Evolutionary conservation across 371 early-diverging fungal species (phyloP), one percentile per base, ranked within the genome.

Genomic region (Zychaea mexicana): DNA sequence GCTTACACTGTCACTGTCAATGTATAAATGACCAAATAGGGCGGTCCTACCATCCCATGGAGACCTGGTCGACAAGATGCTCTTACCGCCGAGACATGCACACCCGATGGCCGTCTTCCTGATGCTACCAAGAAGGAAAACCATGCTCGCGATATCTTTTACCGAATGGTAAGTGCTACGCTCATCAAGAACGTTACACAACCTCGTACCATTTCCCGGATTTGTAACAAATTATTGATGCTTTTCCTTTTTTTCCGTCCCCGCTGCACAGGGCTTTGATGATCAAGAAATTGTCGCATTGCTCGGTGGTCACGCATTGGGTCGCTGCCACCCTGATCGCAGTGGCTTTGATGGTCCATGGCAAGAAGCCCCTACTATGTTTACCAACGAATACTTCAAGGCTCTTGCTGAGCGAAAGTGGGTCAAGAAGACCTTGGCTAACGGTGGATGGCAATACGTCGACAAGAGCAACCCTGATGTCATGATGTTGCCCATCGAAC

Each of bases 251-350:
- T 21, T 22, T 31, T 54, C 19, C 9, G 22, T 15, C 68, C n/a
- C n/a, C n/a, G n/a, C n/a, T n/a, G n/a, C n/a, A n/a, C n/a, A 77
- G 77, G 94, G 95, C 42, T 94, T 97, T 79, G 88, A 93, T 78
- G 98, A 97, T 79, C 95, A 92, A 74, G 98, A 98, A 72, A 96
- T 96, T 69, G 93, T 93, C 58, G 96, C 96, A 12, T 85, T 98
- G 57, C 55, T 82, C n/a, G 98, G 98, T 30, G 97, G 92, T 33
- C 98, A 98, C 78, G 87, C 92, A n/a, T 74, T 98, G n/a, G 98
- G 98, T 21, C 88, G 97, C 62, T 96, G 96, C 83, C 98, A 98
- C 77, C 66, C 86, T 53, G 90, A 90, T 64, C 91, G 96, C 60
- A 88, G 89, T 64, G 98, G 98, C 17, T 97, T 84, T 66, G 91